Percentiles rank a stretch among this genome's conserved stretches.
Conservation (phyloP, 2,329 filamentous ascomycete species). For the Venturiaceae sp. region DNA sequence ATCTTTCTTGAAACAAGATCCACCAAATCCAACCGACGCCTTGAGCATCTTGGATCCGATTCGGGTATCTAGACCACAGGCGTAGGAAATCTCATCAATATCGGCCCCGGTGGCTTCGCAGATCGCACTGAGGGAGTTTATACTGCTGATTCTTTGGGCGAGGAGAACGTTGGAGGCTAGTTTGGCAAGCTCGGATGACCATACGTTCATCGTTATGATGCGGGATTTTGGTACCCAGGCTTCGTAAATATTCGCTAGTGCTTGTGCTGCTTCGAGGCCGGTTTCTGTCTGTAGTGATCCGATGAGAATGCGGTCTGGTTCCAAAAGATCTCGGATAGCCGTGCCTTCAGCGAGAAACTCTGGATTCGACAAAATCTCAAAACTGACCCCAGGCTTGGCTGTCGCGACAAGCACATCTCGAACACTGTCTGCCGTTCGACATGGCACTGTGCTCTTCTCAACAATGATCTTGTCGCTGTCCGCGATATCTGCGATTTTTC, state of each 20-base stretch:
- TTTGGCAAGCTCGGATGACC: slow-evolving; percentile 70
- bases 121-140: slow-evolving; percentile 71
- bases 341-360: slow-evolving; percentile 73
- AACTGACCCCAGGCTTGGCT: slow-evolving; percentile 54
- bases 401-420: slow-evolving; percentile 49
- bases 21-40: slow-evolving; percentile 69
- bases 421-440: slow-evolving; percentile 60
- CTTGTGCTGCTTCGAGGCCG: slow-evolving; percentile 52
- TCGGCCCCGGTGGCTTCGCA: slow-evolving; percentile 68
- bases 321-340: slow-evolving; percentile 58
- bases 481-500: slow-evolving; percentile 56
- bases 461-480: slow-evolving; percentile 62
- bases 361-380: slow-evolving; percentile 70
- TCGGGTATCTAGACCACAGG: slow-evolving; percentile 58
- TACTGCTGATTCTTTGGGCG: slow-evolving; percentile 68
- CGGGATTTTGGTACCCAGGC: slow-evolving; percentile 58
- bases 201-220: slow-evolving; percentile 63
- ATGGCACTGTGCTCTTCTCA: slow-evolving; percentile 73
- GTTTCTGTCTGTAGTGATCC: slow-evolving; percentile 54
- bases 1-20: slow-evolving; percentile 74
- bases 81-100: slow-evolving; percentile 57
- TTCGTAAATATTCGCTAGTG: slow-evolving; percentile 56
- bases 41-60: slow-evolving; percentile 63
- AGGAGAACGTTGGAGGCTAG: slow-evolving; percentile 71
- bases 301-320: slow-evolving; percentile 65